phyloP scores from a whole-genome alignment of 768 basidiomycete genomes.

The Neoboletus subvelutipes region DNA sequence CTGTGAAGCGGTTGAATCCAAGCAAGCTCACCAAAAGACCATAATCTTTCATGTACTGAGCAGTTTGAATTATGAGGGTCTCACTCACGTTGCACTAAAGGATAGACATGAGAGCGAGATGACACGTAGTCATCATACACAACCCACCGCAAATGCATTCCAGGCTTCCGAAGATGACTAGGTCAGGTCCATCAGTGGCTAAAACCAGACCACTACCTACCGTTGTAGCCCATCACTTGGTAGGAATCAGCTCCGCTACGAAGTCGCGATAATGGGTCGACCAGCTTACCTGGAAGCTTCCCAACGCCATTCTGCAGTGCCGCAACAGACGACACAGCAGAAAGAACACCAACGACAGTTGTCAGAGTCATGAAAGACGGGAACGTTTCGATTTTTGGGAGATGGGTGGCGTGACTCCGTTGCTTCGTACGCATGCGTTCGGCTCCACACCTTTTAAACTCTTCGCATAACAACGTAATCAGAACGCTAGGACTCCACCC shows the following conservation, averaged over 20 bases:
- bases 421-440: not conserved
- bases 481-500: constrained; percentile 1
- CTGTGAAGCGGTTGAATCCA: not conserved
- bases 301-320: constrained; percentile 33
- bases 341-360: constrained; percentile 13
- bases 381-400: constrained; percentile 9
- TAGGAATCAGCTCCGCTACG: constrained; percentile 2
- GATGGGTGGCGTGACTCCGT: not conserved
- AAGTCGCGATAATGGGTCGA: not conserved
- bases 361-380: constrained; percentile 6
- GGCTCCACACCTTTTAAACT: constrained; percentile 12
- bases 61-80: constrained; percentile 47
- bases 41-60: constrained; percentile 49
- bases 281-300: constrained; percentile 30
- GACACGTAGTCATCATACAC: not conserved
- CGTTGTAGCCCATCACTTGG: constrained; percentile 34
- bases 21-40: constrained; percentile 44
- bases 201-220: constrained; percentile 11
- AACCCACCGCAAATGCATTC: constrained; percentile 61
- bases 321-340: constrained; percentile 6
- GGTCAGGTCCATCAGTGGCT: constrained; percentile 3
- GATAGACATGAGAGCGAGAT: not conserved
- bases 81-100: constrained; percentile 60
- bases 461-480: not conserved
- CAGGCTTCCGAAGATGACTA: constrained; percentile 43